These are phyloP conservation scores for Aegilops tauschii DNA, from an alignment of 176 grass and related monocot species.

Conservation along the genomic window DNA sequence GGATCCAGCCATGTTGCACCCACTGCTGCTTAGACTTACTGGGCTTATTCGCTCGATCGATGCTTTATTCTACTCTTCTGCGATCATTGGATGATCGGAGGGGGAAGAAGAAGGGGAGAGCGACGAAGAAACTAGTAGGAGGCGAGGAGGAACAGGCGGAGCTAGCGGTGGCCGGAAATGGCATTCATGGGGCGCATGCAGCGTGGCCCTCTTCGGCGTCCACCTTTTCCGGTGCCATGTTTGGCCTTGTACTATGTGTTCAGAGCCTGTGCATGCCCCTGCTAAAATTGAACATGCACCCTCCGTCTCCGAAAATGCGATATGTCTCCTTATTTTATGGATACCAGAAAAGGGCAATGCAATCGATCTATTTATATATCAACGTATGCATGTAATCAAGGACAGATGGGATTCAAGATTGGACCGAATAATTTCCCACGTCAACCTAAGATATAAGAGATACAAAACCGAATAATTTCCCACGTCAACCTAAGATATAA, in stretches of 20 bases:
- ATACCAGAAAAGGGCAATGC: background rate
- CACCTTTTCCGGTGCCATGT: background rate
- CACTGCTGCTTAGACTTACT: too few species aligned
- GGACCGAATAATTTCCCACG: background rate
- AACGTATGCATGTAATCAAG: too few species aligned
- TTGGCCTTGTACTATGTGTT: background rate
- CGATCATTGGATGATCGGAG: background rate
- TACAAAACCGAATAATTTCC: background rate
- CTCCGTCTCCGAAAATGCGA: background rate
- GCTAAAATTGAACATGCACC: background rate
- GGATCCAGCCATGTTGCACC: background rate
- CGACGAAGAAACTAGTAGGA: background rate
- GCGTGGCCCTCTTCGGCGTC: background rate
- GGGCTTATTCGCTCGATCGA: too few species aligned
- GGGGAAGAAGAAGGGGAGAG: background rate
- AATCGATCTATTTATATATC: background rate
- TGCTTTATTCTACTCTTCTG: background rate
- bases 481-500: background rate
- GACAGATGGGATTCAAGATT: background rate
- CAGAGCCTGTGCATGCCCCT: background rate
- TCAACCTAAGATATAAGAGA: background rate
- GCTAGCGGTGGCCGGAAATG: background rate
- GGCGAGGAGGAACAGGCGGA: background rate
- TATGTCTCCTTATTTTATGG: too few species aligned
- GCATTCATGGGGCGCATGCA: background rate